phyloP scores from a whole-genome alignment of 345 rosid species.

The Toxicodendron radicans region DNA sequence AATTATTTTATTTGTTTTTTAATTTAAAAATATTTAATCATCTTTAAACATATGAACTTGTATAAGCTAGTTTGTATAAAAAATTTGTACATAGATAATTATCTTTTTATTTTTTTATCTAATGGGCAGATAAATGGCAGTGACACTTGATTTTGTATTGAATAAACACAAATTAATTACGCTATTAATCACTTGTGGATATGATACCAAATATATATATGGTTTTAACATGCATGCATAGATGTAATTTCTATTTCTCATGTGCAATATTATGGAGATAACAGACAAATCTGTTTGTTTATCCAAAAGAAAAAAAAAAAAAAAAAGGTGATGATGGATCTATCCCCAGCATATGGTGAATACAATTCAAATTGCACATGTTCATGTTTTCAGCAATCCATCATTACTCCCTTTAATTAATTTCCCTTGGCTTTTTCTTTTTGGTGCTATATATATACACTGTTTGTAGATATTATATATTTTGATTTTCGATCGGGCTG shows the following conservation, averaged over 20 bases:
- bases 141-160: no score
- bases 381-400: constrained; percentile 10
- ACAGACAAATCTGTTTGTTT: background rate
- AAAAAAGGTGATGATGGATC: background rate
- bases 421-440: background rate
- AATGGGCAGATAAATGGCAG: no score
- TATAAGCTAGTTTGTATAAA: no score
- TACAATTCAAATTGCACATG: constrained; percentile 3
- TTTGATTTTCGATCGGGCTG: background rate
- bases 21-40: no score
- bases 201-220: background rate
- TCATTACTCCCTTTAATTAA: background rate
- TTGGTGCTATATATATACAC: background rate
- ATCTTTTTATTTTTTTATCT: no score
- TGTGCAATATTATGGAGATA: background rate
- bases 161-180: no score
- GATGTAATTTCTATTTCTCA: background rate
- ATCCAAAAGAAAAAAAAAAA: background rate
- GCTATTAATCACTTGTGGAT: no score
- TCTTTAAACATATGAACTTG: no score
- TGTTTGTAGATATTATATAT: background rate
- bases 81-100: no score
- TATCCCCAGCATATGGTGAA: background rate
- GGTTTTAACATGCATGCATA: background rate
- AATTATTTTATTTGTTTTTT: no score